Base-by-base conservation (phyloP, 2,329 filamentous ascomycete species). In the Cytospora mali region DNA sequence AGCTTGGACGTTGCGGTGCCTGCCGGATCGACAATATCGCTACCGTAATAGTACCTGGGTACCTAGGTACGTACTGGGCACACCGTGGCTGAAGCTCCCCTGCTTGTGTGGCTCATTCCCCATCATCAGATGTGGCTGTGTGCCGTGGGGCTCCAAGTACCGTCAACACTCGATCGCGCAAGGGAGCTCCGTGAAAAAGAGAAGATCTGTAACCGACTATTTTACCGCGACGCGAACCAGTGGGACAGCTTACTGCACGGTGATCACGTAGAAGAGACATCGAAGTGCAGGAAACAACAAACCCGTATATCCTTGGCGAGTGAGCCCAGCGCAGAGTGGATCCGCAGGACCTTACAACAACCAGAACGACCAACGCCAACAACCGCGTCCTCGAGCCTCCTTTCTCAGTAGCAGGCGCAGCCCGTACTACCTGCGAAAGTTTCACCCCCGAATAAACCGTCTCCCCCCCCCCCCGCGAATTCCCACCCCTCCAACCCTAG, bases 371-470 rank as follows among this genome's bases (percentile, higher is more conserved):
- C 18, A 31, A 16, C 27, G 27, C 29, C 28, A 25, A 6, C 2
- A 11, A 27, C 10, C 14, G 11, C 13, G 13, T 31, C n/a, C 27
- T 18, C 16, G 13, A n/a, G 33, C 42, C n/a, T 9, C 13, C 55
- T 49, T 21, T 39, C 16, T n/a, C 35, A 39, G 35, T 39, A n/a
- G n/a, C n/a, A n/a, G n/a, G n/a, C n/a, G n/a, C n/a, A n/a, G 16
- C 16, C 35, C 1, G 14, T 39, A 18, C 16, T 39, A 39, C 35
- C 35, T 39, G 35, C 7, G 35, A 39, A 39, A n/a, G 10, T n/a
- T 46, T 54, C 28, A 58, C 48, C 61, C 42, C n/a, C 54, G 29
- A 52, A 31, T 25, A 31, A 11, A 6, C 23, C 18, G n/a, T n/a
- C n/a, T n/a, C n/a, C n/a, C n/a, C n/a, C n/a, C n/a, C n/a, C n/a